Base-by-base conservation (phyloP, 2,329 filamentous ascomycete genomes). In the Setomelanomma holmii region DNA sequence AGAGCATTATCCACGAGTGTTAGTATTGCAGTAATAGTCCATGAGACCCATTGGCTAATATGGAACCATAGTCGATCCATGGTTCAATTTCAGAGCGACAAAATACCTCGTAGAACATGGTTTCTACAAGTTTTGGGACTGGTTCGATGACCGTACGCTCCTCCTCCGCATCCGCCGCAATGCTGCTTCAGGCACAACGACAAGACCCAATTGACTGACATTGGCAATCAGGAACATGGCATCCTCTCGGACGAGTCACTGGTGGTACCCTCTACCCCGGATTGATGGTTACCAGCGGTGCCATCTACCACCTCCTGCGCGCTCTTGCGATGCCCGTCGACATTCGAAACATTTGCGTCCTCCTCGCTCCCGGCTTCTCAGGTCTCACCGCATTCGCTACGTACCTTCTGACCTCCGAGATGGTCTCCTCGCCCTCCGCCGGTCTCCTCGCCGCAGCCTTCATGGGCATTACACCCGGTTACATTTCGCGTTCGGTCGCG, bases 1-100 rank as follows among this genome's bases (percentile, higher is more conserved):
- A 99, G 80, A 96, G 91, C 80, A 99, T 99, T 73, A 99, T 99
- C 72, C 95, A 99, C 84, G 95, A 99, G 84, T 99, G 95, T 97
- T 76, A 78, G 92, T 89, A 59, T 49, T 35, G 46, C 54, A 46
- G 52, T 51, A 27, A 16, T 5, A 20, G 5, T 27, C 8, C 5
- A 19, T 35, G n/a, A 23, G 33, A 12, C 47, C 54, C 60, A 64
- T 64, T 66, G 58, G 49, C 71, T 75, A 48, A 73, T 22, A 2
- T 4, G 19, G 10, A 61, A 36, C 44, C 71, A 39, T 73, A 99
- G 93, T 99, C 80, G 95, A 99, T 79, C 95, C 95, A 30, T 99
- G 95, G 95, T 99, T 99, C 82, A 99, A 99, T 79, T 99, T 99
- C 79, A 86, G 95, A 77, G 95, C 95, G 63, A 98, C 95, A 50